Percentiles rank a stretch among this genome's conserved stretches.
Conservation (phyloP, 768 basidiomycete genomes). For the Hysterangium stoloniferum region DNA sequence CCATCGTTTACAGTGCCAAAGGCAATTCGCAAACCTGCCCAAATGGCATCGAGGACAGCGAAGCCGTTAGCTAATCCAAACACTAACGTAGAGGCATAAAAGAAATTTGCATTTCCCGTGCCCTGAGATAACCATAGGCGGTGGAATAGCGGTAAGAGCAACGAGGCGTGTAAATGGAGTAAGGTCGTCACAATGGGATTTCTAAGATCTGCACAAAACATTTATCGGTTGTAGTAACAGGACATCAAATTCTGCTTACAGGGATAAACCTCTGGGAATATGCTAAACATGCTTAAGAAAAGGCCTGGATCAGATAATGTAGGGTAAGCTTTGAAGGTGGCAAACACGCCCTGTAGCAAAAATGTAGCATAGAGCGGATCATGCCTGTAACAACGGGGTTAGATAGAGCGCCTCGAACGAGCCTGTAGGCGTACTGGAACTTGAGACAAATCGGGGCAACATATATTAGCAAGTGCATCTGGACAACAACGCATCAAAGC, state of each 20-base stretch:
- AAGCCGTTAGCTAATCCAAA: constrained; percentile 84
- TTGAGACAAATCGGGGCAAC: constrained; percentile 80
- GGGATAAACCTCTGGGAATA: constrained; percentile 80
- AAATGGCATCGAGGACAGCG: constrained; percentile 73
- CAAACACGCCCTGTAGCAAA: constrained; percentile 67
- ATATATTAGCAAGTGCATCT: constrained; percentile 82
- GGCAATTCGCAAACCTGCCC: constrained; percentile 74
- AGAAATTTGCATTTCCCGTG: constrained; percentile 97
- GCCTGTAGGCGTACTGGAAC: constrained; percentile 51
- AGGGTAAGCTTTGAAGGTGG: constrained; percentile 87
- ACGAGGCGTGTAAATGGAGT: constrained; percentile 73
- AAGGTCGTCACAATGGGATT: constrained; percentile 79
- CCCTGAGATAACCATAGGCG: constrained; percentile 87
- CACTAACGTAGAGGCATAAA: constrained; percentile 92
- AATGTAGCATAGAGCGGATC: constrained; percentile 79
- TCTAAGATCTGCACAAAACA: constrained; percentile 55
- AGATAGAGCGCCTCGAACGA: not conserved
- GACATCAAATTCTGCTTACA: constrained; percentile 41
- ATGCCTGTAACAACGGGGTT: constrained; percentile 39
- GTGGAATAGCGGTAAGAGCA: constrained; percentile 87
- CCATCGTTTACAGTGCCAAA: constrained; percentile 49
- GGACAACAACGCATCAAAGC: not conserved
- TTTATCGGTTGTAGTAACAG: not conserved
- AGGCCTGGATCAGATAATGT: constrained; percentile 84
- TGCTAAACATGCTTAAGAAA: constrained; percentile 68